phyloP scores from a whole-genome alignment of 371 early-diverging fungal genomes.

The Saksenaea oblongispora region DNA sequence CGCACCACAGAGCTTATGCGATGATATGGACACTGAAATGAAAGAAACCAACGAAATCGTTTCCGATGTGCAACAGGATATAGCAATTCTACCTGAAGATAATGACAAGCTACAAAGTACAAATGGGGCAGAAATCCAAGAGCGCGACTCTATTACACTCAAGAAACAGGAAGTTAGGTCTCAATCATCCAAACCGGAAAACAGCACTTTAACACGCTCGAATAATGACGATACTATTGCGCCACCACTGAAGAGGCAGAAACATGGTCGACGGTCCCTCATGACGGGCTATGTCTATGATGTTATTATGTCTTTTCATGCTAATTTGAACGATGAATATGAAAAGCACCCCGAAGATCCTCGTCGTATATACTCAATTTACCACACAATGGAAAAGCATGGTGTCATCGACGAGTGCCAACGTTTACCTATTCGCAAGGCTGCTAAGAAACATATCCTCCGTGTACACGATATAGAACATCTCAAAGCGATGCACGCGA shows the following conservation, averaged over 20 bases:
- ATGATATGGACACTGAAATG: neutral
- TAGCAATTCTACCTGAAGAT: neutral
- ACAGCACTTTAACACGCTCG: too few relatives aligned
- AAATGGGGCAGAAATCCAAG: too few relatives aligned
- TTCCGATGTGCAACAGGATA: neutral
- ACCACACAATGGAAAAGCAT: constrained; percentile 49
- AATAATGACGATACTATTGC: neutral
- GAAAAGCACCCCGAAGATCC: constrained; percentile 79
- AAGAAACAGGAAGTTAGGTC: too few relatives aligned
- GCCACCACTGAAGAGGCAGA: neutral
- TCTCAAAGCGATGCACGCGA: constrained; percentile 28
- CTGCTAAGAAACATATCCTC: constrained; percentile 54
- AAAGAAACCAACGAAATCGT: neutral
- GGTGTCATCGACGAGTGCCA: constrained; percentile 55
- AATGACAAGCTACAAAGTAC: neutral
- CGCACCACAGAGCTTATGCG: neutral
- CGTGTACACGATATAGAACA: constrained; percentile 63
- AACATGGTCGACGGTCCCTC: constrained; percentile 14
- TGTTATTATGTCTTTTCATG: constrained; percentile 65
- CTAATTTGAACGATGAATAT: constrained; percentile 34
- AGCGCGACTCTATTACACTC: too few relatives aligned
- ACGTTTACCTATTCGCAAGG: constrained; percentile 51
- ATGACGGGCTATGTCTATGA: constrained; percentile 68
- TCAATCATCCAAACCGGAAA: too few relatives aligned
- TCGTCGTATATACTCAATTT: constrained; percentile 66